phyloP scores from a whole-genome alignment of 129 eudicot genomes.

The Dittrichia graveolens region DNA sequence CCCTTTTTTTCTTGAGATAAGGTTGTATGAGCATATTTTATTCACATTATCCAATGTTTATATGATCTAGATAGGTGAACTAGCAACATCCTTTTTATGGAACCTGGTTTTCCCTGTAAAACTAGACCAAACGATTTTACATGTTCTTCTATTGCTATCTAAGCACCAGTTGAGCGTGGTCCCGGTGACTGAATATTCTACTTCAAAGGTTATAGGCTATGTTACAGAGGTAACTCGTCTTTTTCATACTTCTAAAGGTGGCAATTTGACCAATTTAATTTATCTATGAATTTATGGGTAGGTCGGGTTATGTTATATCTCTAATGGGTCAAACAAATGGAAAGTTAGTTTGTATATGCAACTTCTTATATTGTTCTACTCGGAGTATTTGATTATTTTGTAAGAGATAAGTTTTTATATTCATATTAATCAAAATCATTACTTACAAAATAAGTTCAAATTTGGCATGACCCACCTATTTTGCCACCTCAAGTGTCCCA shows the following conservation, averaged over 20 bases:
- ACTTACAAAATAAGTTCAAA: too few relatives aligned
- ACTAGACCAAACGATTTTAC: conserved; percentile 46
- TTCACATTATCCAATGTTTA: conserved; percentile 14
- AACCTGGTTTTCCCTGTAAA: conserved; percentile 53
- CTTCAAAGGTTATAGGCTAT: conserved; percentile 43
- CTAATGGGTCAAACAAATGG: too few relatives aligned
- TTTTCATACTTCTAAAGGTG: neutral
- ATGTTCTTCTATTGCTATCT: conserved; percentile 47
- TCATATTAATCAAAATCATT: too few relatives aligned
- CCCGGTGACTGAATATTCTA: conserved; percentile 38
- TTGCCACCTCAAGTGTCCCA: neutral
- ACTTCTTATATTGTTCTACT: too few relatives aligned
- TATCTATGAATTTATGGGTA: too few relatives aligned
- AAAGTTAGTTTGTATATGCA: too few relatives aligned
- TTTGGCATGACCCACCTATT: neutral
- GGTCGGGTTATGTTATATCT: too few relatives aligned
- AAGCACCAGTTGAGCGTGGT: conserved; percentile 43
- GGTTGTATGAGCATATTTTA: conserved; percentile 7
- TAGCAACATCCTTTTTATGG: conserved; percentile 56
- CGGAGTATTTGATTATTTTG: too few relatives aligned
- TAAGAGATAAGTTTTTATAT: too few relatives aligned
- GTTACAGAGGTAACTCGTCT: conserved; percentile 40
- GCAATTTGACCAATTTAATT: too few relatives aligned
- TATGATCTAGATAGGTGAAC: conserved; percentile 50
- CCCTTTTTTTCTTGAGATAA: neutral